Base-by-base conservation (phyloP, 2,329 filamentous ascomycete species). In the Calonectria leucothoes region DNA sequence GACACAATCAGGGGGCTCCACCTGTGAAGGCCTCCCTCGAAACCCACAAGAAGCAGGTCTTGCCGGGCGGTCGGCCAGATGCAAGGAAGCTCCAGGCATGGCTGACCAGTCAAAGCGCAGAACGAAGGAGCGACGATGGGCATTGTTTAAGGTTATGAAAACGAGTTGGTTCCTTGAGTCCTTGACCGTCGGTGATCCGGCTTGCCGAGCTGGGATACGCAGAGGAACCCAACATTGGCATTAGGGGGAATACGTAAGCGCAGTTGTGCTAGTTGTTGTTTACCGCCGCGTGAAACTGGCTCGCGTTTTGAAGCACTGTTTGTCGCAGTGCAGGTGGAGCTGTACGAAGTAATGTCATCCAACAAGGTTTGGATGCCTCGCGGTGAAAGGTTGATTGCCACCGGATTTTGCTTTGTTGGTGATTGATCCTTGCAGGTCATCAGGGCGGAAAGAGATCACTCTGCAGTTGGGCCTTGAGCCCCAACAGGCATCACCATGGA, bases 271-370 rank as follows among this genome's bases (percentile, higher is more conserved):
- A 20, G 55, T 29, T 61, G 55, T 29, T 61, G 55, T 39, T 61
- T 61, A 61, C 55, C 55, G 55, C 11, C 35, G 55, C 55, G 55
- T 61, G 55, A 61, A 61, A 35, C 55, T 39, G 55, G 55, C 55
- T 61, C 33, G 15, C 31, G 59, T 51, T 39, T 59, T 49, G 31
- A 15, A 15, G 31, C 37, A 37, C 52, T 37, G 42, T 51, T 59
- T 33, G 55, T 63, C 42, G 52, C 31, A 67, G 45, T 48, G 17
- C 29, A 27, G 23, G 65, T 57, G 70, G 65, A 69, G 65, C 35
- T n/a, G 63, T 63, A 71, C 64, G 64, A 71, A 63, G 45, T 20
- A 71, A 71, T 68, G 33, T 64, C 31, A 42, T 29, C 45, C 23
- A 31, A 63, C 42, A 61, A 67, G 65, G 51, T 69, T 72, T 48